Evolutionary conservation across 805 yeast species (phyloP), one percentile per base, ranked within the genome.

Genomic region (Kurtzmaniella fragi): DNA sequence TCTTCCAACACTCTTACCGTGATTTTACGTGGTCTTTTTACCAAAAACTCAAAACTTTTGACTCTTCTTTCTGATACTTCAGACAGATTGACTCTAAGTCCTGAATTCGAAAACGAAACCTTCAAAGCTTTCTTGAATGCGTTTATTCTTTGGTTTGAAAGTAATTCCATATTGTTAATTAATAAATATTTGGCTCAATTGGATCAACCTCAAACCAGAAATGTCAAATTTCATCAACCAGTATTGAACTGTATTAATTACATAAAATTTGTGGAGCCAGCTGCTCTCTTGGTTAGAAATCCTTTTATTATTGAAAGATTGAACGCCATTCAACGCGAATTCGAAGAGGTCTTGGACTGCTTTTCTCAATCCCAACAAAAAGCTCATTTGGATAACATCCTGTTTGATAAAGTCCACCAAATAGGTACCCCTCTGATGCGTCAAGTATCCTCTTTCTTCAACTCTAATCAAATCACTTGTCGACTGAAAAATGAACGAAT

Each of bases 221-320:
- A 46, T 23, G 43, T 47, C 12, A 45, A 48, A 12, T 57, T 53
- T 35, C 57, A 52, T 16, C 49, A 52, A 17, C 72, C 73, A 5
- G 42, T 67, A 12, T 42, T 54, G 32, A 63, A 67, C 41, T 59
- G 61, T 37, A 20, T 34, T 2, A 48, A 54, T 41, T 66, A 66
- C 43, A 39, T 59, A 5, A 41, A 45, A 2, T 62, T 68, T 43
- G 54, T 64, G 11, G 53, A 47, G 14, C 17, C 32, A 10, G 47
- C 62, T 2, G 16, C 45, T 20, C 20, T 32, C 1, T 26, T 51
- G 7, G 37, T 68, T 20, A 53, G 71, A 31, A 68, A 68, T 40
- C 74, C 73, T 10, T 68, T 66, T 36, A 52, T 67, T 11, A 42
- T 62, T 23, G 68, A 62, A 9, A 63, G 57, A 41, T 49, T 68